Percentiles rank a stretch among this genome's conserved stretches.
phyloP scores from a whole-genome alignment of 257 asterid genomes.

The Solanum neorickii region DNA sequence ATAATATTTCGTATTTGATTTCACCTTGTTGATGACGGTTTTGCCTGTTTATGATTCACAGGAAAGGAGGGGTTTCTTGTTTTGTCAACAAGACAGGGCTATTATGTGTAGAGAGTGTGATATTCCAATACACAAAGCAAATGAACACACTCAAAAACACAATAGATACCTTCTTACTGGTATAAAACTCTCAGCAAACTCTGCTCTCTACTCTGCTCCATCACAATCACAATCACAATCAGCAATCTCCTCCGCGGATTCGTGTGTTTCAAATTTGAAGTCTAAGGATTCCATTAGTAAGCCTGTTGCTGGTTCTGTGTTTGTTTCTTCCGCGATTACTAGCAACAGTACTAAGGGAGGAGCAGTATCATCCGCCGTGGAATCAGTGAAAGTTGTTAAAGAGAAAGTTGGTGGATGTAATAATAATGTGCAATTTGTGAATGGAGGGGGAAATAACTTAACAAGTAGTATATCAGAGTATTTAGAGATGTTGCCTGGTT shows the following conservation, averaged over 20 bases:
- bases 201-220: slow-evolving; percentile 14
- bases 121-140: slow-evolving; percentile 44
- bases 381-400: not conserved
- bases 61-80: slow-evolving; percentile 58
- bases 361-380: not conserved
- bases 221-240: slow-evolving; percentile 6
- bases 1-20: not conserved
- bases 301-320: not conserved
- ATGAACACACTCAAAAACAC: slow-evolving; percentile 48
- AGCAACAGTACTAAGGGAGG: not conserved
- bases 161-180: slow-evolving; percentile 52
- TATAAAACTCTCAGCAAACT: slow-evolving; percentile 26
- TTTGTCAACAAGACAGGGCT: slow-evolving; percentile 69
- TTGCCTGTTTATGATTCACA: not conserved
- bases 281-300: slow-evolving; percentile 1
- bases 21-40: not conserved
- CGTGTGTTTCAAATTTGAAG: slow-evolving; percentile 6
- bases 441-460: not conserved
- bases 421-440: slow-evolving; percentile 3
- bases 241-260: slow-evolving; percentile 2
- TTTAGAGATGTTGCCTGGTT: slow-evolving; percentile 54
- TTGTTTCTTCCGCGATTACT: not conserved
- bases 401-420: not conserved
- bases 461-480: slow-evolving; percentile 53
- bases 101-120: slow-evolving; percentile 65